Percentiles rank a stretch among this genome's conserved stretches.
Evolutionary conservation across 1,139 yeast species (phyloP).

Genomic region (Candida sp.): DNA sequence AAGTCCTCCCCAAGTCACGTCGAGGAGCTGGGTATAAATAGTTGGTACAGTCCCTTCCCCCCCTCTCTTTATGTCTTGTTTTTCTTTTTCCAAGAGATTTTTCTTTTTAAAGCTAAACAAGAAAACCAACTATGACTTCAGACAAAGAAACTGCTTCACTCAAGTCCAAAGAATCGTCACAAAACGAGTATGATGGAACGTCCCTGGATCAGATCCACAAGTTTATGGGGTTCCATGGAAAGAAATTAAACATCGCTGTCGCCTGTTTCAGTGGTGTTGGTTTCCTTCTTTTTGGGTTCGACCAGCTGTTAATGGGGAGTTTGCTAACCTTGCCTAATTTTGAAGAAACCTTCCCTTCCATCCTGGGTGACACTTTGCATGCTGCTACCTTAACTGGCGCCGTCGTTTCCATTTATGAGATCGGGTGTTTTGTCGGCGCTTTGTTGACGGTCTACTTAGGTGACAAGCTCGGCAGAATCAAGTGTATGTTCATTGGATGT

Average conservation of each 20-base stretch:
- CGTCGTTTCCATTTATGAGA: constrained; percentile 38
- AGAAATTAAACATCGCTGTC: constrained; percentile 27
- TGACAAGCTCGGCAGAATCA: constrained; percentile 37
- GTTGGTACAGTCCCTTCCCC: neutral
- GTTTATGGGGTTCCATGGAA: constrained; percentile 30
- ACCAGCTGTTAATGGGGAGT: constrained; percentile 55
- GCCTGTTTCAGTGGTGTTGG: constrained; percentile 36
- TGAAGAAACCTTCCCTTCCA: constrained; percentile 39
- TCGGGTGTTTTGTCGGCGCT: constrained; percentile 41
- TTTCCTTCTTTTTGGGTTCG: constrained; percentile 46
- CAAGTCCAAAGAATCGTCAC: neutral
- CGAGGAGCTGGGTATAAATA: neutral
- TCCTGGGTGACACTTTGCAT: constrained; percentile 23
- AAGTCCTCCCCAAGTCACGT: neutral
- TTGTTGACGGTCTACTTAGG: constrained; percentile 39
- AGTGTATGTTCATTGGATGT: constrained; percentile 34
- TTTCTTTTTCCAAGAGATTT: too few species aligned
- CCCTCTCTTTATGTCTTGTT: too few species aligned
- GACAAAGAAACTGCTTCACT: neutral
- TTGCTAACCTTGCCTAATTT: constrained; percentile 44
- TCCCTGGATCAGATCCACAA: constrained; percentile 14
- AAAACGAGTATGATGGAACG: neutral
- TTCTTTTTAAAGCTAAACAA: neutral
- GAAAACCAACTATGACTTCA: neutral
- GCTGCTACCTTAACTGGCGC: constrained; percentile 37